Percentiles rank a stretch among this genome's conserved stretches.
Conservation (phyloP, 179 eudicot genomes). For the Heliamphora pulchella region DNA sequence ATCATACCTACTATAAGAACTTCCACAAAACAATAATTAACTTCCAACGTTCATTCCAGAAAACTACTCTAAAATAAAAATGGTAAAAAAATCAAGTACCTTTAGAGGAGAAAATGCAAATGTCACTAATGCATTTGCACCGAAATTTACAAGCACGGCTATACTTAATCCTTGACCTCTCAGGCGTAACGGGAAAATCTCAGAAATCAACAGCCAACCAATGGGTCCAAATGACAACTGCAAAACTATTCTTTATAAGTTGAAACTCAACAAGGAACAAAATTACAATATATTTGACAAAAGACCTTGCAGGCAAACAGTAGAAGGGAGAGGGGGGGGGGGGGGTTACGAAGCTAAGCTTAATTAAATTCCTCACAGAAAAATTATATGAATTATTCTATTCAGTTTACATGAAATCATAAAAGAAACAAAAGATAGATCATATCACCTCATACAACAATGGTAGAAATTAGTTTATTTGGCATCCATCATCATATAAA, state of each 20-base stretch:
- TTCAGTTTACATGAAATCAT: not conserved
- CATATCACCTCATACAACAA: not conserved
- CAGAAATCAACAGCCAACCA: conserved; percentile 98
- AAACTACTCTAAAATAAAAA: conserved; percentile 2
- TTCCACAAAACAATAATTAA: not conserved
- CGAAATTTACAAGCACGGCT: conserved; percentile 87
- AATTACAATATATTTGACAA: not conserved
- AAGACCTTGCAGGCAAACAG: not conserved
- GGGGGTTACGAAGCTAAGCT: not conserved
- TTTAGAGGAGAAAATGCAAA: conserved; percentile 87
- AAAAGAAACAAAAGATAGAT: not conserved
- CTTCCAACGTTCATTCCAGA: not conserved
- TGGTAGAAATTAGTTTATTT: not conserved
- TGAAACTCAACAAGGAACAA: conserved; percentile 1
- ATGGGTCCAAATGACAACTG: conserved; percentile 98
- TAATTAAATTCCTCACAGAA: not conserved
- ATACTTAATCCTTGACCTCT: conserved; percentile 87
- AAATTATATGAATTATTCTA: not conserved
- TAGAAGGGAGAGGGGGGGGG: no score
- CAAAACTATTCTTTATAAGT: conserved; percentile 17
- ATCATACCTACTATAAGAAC: not conserved
- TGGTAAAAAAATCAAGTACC: conserved; percentile 32
- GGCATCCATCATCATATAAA: not conserved
- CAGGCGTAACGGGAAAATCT: conserved; percentile 87
- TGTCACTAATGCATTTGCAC: conserved; percentile 81